Conservation (phyloP, 2,329 filamentous ascomycete genomes). For the Fusarium sp. region DNA sequence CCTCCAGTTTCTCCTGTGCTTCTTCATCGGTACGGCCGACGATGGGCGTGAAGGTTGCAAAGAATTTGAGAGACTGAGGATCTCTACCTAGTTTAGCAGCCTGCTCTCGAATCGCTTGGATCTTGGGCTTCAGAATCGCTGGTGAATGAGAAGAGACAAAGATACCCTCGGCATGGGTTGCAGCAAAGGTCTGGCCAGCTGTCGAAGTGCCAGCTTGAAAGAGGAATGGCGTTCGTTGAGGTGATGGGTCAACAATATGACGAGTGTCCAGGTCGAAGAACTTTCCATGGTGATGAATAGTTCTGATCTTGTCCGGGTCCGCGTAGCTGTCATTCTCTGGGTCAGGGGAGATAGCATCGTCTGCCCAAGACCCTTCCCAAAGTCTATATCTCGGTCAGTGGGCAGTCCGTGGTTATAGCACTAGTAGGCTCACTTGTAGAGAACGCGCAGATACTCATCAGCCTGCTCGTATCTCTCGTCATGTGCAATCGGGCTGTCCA, state of each 20-base stretch:
- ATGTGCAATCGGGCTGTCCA: constrained; percentile 69
- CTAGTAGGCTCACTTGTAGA: constrained; percentile 66
- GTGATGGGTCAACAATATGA: constrained; percentile 67
- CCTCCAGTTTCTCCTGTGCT: constrained; percentile 64
- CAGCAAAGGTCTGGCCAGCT: constrained; percentile 68
- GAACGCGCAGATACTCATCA: constrained; percentile 71
- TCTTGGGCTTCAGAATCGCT: constrained; percentile 61
- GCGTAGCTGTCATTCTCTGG: constrained; percentile 67
- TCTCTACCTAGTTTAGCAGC: constrained; percentile 67
- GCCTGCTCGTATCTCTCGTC: constrained; percentile 72
- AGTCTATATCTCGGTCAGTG: constrained; percentile 52
- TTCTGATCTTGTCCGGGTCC: constrained; percentile 69
- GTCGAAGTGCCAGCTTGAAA: constrained; percentile 72
- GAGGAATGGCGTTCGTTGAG: constrained; percentile 68
- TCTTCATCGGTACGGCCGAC: constrained; percentile 65
- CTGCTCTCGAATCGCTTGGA: constrained; percentile 65
- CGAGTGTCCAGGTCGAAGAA: constrained; percentile 62
- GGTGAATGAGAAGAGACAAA: constrained; percentile 70
- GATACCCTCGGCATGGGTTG: constrained; percentile 71
- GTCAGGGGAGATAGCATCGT: constrained; percentile 69
- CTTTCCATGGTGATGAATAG: constrained; percentile 71
- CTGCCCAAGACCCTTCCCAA: constrained; percentile 69
- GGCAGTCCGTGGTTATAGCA: not conserved
- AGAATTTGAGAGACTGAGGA: constrained; percentile 69
- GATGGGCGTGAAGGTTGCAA: constrained; percentile 64